A percentile compares a stretch with the other conserved stretches of the same genome.
Evolutionary conservation across 2,329 filamentous ascomycete species (phyloP).

Genomic region (Sporothrix pseudoabietina): DNA sequence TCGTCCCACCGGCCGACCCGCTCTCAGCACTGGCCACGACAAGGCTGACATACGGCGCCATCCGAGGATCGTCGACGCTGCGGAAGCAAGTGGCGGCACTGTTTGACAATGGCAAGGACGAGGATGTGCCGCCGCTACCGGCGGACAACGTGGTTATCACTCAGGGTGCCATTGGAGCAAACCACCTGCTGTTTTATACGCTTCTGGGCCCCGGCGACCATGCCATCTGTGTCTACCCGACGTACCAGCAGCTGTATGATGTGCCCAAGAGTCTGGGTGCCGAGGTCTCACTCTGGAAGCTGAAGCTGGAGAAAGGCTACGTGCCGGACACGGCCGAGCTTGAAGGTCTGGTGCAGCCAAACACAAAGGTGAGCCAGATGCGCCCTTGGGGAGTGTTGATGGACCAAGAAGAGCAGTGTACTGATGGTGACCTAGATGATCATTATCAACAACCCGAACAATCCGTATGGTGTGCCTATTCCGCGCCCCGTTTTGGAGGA

Average conservation of each 20-base stretch:
- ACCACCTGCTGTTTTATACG: slow-evolving; percentile 76
- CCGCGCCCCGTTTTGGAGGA: slow-evolving; percentile 60
- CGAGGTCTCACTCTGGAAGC: slow-evolving; percentile 74
- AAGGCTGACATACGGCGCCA: slow-evolving; percentile 71
- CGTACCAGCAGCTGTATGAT: slow-evolving; percentile 81
- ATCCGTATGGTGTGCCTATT: slow-evolving; percentile 75
- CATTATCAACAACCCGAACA: slow-evolving; percentile 72
- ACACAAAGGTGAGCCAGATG: slow-evolving; percentile 63
- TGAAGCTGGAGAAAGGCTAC: slow-evolving; percentile 65
- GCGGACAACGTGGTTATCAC: slow-evolving; percentile 72
- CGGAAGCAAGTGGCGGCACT: slow-evolving; percentile 65
- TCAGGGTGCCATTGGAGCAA: slow-evolving; percentile 80
- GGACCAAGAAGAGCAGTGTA: background rate
- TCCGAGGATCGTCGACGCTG: slow-evolving; percentile 67
- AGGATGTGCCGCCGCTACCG: slow-evolving; percentile 48
- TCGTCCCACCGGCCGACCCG: slow-evolving; percentile 40
- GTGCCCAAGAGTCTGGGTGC: slow-evolving; percentile 75
- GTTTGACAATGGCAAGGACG: slow-evolving; percentile 42
- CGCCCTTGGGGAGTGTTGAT: background rate
- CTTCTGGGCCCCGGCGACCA: slow-evolving; percentile 75
- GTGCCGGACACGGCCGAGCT: slow-evolving; percentile 68
- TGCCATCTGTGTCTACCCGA: slow-evolving; percentile 83
- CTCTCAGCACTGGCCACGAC: slow-evolving; percentile 52
- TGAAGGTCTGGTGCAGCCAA: slow-evolving; percentile 63
- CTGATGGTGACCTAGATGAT: slow-evolving; percentile 46